Base-by-base conservation (phyloP, 202 grass and related monocot species). In the Dendrocalamus latiflorus region DNA sequence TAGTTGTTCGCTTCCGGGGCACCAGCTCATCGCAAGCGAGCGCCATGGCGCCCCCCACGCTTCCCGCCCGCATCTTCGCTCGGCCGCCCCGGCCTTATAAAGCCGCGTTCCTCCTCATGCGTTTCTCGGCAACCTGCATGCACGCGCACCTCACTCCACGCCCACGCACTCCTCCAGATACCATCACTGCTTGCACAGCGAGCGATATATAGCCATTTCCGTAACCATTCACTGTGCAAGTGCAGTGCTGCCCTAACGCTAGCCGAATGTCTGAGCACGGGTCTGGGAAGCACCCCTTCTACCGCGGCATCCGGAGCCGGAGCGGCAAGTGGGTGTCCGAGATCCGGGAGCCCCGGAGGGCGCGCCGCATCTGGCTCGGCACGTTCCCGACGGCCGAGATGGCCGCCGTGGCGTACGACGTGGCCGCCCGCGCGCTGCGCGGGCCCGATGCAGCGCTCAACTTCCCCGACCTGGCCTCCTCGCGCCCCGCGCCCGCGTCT, bases 301-400 rank as follows among this genome's bases (percentile, higher is more conserved):
- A 93, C 86, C 94, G 90, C 50, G 94, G 94, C 72, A 89, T 97
- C 65, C 90, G 94, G 36, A 85, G 88, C 77, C 88, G 94, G 84
- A 89, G 92, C 82, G 92, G 94, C 20, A 97, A 94, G 72, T 97
- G 94, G 94, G 94, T 97, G 60, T 97, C 94, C 20, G 94, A 97
- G 90, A 97, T 97, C 87, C 92, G 94, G 9, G 92, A 97, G 86
- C 94, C 92, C 3, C 73, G 92, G 16, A 97, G 93, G 87, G 75
- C 90, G 18, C 91, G 84, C 66, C 90, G 94, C 68, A 97, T 97
- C 84, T 97, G 94, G 94, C 92, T 97, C 64, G 94, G 94, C 21
- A 97, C 94, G 42, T 97, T 91, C 82, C 75, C 90, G 56, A 97
- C 94, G 34, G 55, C 92, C 30, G 94, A 97, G 84, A 97, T 94